These are phyloP conservation scores for Rutstroemia sp. DNA, from an alignment of 2,329 filamentous ascomycete genomes.

Conservation along the genomic window DNA sequence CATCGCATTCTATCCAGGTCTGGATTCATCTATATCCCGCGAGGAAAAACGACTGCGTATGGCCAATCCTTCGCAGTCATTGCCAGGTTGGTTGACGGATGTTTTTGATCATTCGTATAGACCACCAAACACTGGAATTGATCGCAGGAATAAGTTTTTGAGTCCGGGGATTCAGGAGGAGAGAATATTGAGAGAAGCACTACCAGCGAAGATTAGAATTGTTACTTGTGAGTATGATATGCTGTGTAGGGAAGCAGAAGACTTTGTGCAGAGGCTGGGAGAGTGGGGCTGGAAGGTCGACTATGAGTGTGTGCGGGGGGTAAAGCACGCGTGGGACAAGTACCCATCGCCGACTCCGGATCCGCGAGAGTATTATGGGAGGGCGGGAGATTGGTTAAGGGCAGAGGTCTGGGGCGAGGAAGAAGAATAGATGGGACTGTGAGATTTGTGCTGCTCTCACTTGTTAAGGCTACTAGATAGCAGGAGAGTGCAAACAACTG, in stretches of 20 bases:
- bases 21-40: conserved; percentile 11
- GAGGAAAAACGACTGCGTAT: not conserved
- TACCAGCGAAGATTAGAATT: conserved; percentile 18
- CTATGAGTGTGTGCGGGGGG: conserved; percentile 16
- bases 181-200: conserved; percentile 12
- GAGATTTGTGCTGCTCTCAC: too few relatives aligned
- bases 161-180: conserved; percentile 15
- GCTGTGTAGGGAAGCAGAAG: conserved; percentile 17
- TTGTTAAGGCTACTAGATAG: too few relatives aligned
- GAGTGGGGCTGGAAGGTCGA: conserved; percentile 18
- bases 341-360: conserved; percentile 1
- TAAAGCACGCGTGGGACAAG: conserved; percentile 23
- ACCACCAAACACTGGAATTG: conserved; percentile 10
- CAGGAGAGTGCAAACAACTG: too few relatives aligned
- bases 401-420: not conserved
- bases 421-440: too few relatives aligned
- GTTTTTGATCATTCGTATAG: conserved; percentile 16
- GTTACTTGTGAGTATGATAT: conserved; percentile 21
- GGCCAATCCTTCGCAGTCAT: not conserved
- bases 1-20: not conserved
- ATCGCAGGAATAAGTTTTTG: conserved; percentile 2
- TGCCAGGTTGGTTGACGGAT: conserved; percentile 8
- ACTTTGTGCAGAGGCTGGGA: conserved; percentile 17
- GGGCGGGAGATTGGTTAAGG: conserved; percentile 1
- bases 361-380: conserved; percentile 3